phyloP scores from a whole-genome alignment of 2,329 filamentous ascomycete species.

The Falciphora oryzae region DNA sequence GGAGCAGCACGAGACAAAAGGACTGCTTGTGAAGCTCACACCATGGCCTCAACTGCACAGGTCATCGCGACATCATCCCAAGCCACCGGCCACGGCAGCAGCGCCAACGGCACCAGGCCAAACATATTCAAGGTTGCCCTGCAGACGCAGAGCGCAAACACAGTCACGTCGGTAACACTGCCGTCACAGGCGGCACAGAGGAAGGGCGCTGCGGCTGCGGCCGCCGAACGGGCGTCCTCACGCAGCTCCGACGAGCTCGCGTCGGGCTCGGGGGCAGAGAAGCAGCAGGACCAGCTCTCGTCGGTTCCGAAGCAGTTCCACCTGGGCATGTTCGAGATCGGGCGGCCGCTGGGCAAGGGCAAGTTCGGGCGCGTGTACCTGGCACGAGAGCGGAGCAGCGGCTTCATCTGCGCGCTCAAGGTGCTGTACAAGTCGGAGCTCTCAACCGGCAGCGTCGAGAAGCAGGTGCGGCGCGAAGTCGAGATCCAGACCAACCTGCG shows the following conservation, averaged over 20 bases:
- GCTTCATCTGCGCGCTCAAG: slow-evolving; percentile 82
- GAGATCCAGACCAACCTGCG: slow-evolving; percentile 85
- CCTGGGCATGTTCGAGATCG: slow-evolving; percentile 91
- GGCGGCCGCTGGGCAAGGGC: slow-evolving; percentile 77
- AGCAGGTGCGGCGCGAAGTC: slow-evolving; percentile 81
- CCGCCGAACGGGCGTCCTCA: slow-evolving; percentile 8
- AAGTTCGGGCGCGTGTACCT: slow-evolving; percentile 86
- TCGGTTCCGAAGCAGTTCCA: slow-evolving; percentile 62
- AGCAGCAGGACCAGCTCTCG: neutral
- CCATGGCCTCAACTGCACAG: neutral
- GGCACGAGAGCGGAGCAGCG: slow-evolving; percentile 69
- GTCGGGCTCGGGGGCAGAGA: slow-evolving; percentile 29
- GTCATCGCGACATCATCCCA: slow-evolving; percentile 34
- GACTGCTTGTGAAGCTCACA: neutral
- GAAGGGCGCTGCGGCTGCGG: slow-evolving; percentile 29
- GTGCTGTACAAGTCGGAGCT: slow-evolving; percentile 81
- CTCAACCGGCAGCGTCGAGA: slow-evolving; percentile 72
- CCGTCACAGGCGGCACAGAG: slow-evolving; percentile 60
- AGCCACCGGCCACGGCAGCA: slow-evolving; percentile 42
- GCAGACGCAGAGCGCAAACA: slow-evolving; percentile 68
- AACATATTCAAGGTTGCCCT: slow-evolving; percentile 84
- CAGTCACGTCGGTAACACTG: slow-evolving; percentile 60
- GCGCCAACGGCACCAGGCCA: slow-evolving; percentile 43
- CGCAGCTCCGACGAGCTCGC: slow-evolving; percentile 43
- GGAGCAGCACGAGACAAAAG: slow-evolving; percentile 11